Conservation (phyloP, 83 land plant genomes). For the Thuja plicata region DNA sequence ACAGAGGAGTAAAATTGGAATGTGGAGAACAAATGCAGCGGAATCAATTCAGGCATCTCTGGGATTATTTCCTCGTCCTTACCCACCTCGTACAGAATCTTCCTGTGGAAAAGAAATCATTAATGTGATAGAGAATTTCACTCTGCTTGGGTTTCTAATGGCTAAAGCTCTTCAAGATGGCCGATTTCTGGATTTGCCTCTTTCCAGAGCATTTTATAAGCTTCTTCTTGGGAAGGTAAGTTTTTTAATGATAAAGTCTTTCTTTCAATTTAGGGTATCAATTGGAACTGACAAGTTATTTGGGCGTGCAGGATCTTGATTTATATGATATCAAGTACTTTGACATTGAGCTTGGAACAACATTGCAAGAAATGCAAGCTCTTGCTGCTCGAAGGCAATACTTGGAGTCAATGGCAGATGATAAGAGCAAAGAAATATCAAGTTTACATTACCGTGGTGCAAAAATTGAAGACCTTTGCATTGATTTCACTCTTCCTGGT, state of each 20-base stretch:
- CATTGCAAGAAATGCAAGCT: slow-evolving; percentile 81
- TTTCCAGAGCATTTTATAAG: slow-evolving; percentile 83
- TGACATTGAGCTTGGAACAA: slow-evolving; percentile 84
- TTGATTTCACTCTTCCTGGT: slow-evolving; percentile 94
- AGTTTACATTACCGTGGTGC: slow-evolving; percentile 69
- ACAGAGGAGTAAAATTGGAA: slow-evolving; percentile 25
- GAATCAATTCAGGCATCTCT: slow-evolving; percentile 37
- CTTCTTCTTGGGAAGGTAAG: slow-evolving; percentile 91
- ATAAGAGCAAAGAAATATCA: slow-evolving; percentile 30
- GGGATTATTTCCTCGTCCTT: slow-evolving; percentile 59
- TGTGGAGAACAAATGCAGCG: slow-evolving; percentile 7
- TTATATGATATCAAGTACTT: slow-evolving; percentile 78
- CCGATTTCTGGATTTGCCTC: slow-evolving; percentile 78
- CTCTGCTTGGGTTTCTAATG: slow-evolving; percentile 82
- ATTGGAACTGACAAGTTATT: not conserved
- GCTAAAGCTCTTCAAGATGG: slow-evolving; percentile 98
- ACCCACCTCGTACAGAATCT: slow-evolving; percentile 21
- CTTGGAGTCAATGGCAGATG: slow-evolving; percentile 41
- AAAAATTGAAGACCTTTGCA: slow-evolving; percentile 79
- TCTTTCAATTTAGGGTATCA: not conserved
- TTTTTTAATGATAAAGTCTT: not conserved
- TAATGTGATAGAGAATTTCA: slow-evolving; percentile 67
- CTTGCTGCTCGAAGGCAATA: slow-evolving; percentile 67
- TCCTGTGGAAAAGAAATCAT: slow-evolving; percentile 21
- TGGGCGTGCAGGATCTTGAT: slow-evolving; percentile 80